A percentile compares a stretch with the other conserved stretches of the same genome.
These are phyloP conservation scores for Capsicum pubescens DNA, from an alignment of 257 asterid species.

Conservation along the genomic window DNA sequence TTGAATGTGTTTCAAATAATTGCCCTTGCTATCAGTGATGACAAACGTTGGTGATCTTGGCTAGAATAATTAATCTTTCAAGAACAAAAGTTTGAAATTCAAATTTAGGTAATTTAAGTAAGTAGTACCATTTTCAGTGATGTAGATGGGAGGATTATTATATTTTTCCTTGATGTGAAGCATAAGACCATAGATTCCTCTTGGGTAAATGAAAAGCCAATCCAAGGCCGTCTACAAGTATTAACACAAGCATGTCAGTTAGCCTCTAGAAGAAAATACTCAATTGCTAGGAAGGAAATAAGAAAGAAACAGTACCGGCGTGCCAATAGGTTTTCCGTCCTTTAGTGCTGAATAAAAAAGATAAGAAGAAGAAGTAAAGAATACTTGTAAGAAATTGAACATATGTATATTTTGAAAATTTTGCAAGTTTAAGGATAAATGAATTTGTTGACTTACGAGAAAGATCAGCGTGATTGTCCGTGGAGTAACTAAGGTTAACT, in stretches of 20 bases:
- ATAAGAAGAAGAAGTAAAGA: neutral
- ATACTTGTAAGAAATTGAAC: neutral
- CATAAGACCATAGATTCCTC: constrained; percentile 41
- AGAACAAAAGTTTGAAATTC: neutral
- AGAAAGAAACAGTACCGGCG: constrained; percentile 22
- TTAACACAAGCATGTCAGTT: neutral
- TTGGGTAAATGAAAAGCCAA: constrained; percentile 44
- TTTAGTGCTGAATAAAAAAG: constrained; percentile 27
- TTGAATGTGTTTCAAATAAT: too few relatives aligned
- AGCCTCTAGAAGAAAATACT: neutral
- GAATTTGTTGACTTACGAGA: constrained; percentile 28
- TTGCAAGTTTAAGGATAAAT: neutral
- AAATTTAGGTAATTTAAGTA: neutral
- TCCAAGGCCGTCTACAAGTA: constrained; percentile 34
- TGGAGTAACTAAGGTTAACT: constrained; percentile 35
- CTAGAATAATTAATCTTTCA: neutral
- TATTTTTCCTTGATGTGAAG: constrained; percentile 38
- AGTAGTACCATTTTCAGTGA: constrained; percentile 43
- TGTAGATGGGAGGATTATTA: constrained; percentile 39
- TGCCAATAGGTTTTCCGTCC: constrained; percentile 34
- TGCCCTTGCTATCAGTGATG: too few relatives aligned
- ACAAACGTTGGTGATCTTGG: too few relatives aligned
- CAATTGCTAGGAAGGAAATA: neutral
- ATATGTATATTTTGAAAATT: neutral
- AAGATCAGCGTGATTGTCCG: constrained; percentile 36